A percentile compares a stretch with the other conserved stretches of the same genome.
Evolutionary conservation across 176 grass and related monocot genomes (phyloP).

Genomic region (Eragrostis curvula): DNA sequence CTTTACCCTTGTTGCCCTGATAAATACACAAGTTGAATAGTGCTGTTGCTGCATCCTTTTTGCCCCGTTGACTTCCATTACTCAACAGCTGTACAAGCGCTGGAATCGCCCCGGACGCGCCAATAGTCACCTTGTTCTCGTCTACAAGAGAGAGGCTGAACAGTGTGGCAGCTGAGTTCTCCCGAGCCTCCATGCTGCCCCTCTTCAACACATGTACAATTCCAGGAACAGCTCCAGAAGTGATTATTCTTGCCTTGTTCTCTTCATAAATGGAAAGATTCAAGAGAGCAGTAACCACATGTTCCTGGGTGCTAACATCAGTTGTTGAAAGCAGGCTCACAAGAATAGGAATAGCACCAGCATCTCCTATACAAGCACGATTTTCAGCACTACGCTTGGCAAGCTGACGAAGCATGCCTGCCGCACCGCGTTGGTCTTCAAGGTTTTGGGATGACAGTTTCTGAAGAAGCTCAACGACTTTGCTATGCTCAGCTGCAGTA

Average conservation of each 20-base stretch:
- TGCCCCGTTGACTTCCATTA: constrained; percentile 79
- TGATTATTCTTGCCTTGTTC: constrained; percentile 83
- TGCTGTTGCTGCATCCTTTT: constrained; percentile 85
- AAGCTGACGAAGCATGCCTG: constrained; percentile 83
- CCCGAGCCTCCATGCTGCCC: constrained; percentile 90
- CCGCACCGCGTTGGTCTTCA: constrained; percentile 69
- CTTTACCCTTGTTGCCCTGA: constrained; percentile 91
- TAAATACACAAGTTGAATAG: constrained; percentile 93
- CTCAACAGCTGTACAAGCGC: constrained; percentile 73
- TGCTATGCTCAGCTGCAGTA: constrained; percentile 68
- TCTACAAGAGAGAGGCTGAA: constrained; percentile 94
- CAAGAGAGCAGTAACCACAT: constrained; percentile 86
- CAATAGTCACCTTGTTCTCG: constrained; percentile 87
- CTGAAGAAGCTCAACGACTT: constrained; percentile 73
- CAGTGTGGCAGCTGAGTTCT: constrained; percentile 96
- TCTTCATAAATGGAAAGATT: constrained; percentile 96
- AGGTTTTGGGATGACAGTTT: constrained; percentile 78
- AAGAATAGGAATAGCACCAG: constrained; percentile 87
- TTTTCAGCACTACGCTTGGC: constrained; percentile 85
- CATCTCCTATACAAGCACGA: constrained; percentile 86
- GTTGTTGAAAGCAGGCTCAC: constrained; percentile 74
- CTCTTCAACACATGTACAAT: constrained; percentile 88
- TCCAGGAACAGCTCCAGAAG: constrained; percentile 75
- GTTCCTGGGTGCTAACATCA: constrained; percentile 75
- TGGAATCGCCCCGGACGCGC: constrained; percentile 75